These are phyloP conservation scores for Pyrenochaeta sp. DNA, from an alignment of 2,329 filamentous ascomycete genomes.

Conservation along the genomic window DNA sequence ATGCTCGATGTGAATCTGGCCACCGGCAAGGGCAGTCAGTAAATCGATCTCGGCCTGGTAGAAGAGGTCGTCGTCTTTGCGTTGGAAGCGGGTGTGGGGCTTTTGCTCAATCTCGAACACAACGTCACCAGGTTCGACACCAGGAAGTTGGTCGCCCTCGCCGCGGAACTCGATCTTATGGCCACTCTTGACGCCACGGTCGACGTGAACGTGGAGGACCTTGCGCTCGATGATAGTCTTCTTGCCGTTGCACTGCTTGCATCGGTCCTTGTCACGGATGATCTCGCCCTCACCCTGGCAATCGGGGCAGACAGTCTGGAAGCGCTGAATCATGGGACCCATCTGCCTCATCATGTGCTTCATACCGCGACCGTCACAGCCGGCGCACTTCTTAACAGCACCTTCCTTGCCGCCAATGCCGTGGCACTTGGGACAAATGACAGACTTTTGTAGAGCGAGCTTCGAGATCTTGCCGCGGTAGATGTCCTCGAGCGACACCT, in stretches of 20 bases:
- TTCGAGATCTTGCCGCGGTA: constrained; percentile 99
- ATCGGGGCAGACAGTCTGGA: constrained; percentile 98
- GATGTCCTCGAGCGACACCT: constrained; percentile 96
- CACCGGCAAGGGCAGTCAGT: constrained; percentile 91
- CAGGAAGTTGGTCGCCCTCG: constrained; percentile 94
- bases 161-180: constrained; percentile 97
- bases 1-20: constrained; percentile 91
- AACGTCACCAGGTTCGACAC: constrained; percentile 92
- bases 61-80: constrained; percentile 94
- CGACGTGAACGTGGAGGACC: constrained; percentile 97
- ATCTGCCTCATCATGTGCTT: constrained; percentile 99
- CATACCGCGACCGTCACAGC: constrained; percentile 95
- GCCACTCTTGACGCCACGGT: constrained; percentile 90
- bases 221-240: constrained; percentile 98
- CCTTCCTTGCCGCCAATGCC: constrained; percentile 97
- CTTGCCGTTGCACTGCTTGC: constrained; percentile 96
- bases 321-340: constrained; percentile 99
- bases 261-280: constrained; percentile 95
- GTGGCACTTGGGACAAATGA: constrained; percentile 95
- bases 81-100: constrained; percentile 93
- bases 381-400: constrained; percentile 89
- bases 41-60: constrained; percentile 96
- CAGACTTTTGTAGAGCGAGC: constrained; percentile 93
- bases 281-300: constrained; percentile 97
- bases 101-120: constrained; percentile 99